Base-by-base conservation (phyloP, 352 stramenopile species). In the Pythium aquatile region DNA sequence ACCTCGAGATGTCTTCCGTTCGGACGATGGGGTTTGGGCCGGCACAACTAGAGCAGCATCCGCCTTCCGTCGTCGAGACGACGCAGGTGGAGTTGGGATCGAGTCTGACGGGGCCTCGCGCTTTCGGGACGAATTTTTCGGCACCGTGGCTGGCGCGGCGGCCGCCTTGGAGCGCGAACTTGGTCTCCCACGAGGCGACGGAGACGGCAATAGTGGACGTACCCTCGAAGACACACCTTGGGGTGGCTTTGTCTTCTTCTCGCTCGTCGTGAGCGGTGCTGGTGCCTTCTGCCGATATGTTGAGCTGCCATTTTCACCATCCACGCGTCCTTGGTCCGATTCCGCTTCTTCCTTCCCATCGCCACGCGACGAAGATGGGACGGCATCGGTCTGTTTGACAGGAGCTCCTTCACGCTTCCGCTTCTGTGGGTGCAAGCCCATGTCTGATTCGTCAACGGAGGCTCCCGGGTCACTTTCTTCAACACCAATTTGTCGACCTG, bases 341-440 rank as follows among this genome's bases (percentile, higher is more conserved):
- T 37, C 26, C 24, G 62, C 29, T n/a, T 55, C 37, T 14, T 57
- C 35, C n/a, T 47, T 37, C 4, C 35, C 49, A 1, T 60, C 56
- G 3, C 17, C 35, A 42, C 35, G 35, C 11, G 7, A 16, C 7
- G 35, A 42, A 16, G 35, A 9, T 29, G 44, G 44, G 5, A 30
- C n/a, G 1, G n/a, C 17, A 14, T 51, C n/a, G 7, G 3, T 51
- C 44, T n/a, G 46, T 9, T 35, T 40, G 6, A 2, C 35, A 20
- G 28, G 8, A 5, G 42, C 51, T 16, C 5, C 49, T 1, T 72
- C 65, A 24, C 71, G 74, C 51, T 81, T 81, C 4, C 74, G 59
- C 55, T 78, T 81, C 16, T 67, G 63, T 39, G 47, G 55, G 5
- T 37, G 46, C 37, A 30, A 1, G 14, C 10, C 40, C 14, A 8